Conservation (phyloP, 202 grass and related monocot genomes). For the Bolboschoenoplectus hybrid region DNA sequence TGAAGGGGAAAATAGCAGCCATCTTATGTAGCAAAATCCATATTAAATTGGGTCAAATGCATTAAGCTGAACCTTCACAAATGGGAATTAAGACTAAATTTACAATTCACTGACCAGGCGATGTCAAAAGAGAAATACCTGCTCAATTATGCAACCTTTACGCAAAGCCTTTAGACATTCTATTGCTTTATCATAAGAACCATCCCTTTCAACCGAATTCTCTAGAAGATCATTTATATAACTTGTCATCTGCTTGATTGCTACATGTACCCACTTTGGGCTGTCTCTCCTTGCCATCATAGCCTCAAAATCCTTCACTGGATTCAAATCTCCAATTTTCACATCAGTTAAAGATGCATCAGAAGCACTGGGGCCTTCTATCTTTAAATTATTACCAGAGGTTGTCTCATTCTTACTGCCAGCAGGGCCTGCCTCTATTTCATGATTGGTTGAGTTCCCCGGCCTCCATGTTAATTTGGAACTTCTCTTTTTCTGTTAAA, state of each 20-base stretch:
- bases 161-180: constrained; percentile 73
- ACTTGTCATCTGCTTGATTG: constrained; percentile 81
- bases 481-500: constrained; percentile 71
- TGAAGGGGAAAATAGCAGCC: background rate
- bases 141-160: constrained; percentile 89
- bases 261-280: constrained; percentile 66
- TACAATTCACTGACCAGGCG: background rate
- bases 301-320: constrained; percentile 82
- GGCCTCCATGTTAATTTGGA: constrained; percentile 43
- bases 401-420: constrained; percentile 48
- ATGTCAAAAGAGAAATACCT: constrained; percentile 51
- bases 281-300: constrained; percentile 84
- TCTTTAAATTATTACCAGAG: constrained; percentile 40
- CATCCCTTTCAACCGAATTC: constrained; percentile 52
- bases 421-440: constrained; percentile 41
- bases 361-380: constrained; percentile 34
- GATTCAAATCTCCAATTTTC: constrained; percentile 69
- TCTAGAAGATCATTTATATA: constrained; percentile 60
- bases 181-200: constrained; percentile 61
- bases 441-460: constrained; percentile 42
- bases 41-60: background rate
- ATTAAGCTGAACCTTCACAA: background rate
- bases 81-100: background rate
- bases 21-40: background rate
- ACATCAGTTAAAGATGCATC: constrained; percentile 31